These are phyloP conservation scores for Hypericum perforatum DNA, from an alignment of 345 rosid species.

Conservation along the genomic window DNA sequence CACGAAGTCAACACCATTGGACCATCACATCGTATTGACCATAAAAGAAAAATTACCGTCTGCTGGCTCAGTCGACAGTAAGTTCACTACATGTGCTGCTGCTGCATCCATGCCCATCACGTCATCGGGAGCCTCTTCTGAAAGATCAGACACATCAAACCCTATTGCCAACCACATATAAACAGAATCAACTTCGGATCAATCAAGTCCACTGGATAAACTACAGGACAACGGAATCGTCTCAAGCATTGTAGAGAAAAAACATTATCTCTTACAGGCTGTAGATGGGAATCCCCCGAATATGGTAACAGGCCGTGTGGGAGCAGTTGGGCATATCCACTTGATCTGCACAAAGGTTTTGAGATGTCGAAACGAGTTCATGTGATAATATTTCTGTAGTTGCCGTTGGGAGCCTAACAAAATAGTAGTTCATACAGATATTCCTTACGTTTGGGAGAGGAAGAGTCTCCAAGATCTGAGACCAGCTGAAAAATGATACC, in stretches of 20 bases:
- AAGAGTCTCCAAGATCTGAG: constrained; percentile 86
- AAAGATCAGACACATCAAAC: constrained; percentile 84
- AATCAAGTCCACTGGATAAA: too few species aligned
- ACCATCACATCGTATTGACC: background rate
- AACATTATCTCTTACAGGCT: constrained; percentile 52
- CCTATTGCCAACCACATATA: constrained; percentile 37
- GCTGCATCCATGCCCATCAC: constrained; percentile 80
- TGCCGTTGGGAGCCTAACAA: background rate
- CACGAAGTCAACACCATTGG: too few species aligned
- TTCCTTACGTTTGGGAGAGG: constrained; percentile 86
- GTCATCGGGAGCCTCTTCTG: constrained; percentile 84
- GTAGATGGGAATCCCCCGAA: constrained; percentile 98
- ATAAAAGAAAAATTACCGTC: constrained; percentile 58
- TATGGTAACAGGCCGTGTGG: constrained; percentile 69
- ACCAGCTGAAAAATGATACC: constrained; percentile 76
- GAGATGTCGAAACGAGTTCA: constrained; percentile 2
- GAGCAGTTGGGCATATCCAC: constrained; percentile 99
- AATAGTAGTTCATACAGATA: background rate
- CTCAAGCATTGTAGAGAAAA: too few species aligned
- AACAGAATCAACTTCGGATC: background rate
- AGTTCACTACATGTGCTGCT: constrained; percentile 84
- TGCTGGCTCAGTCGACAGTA: constrained; percentile 85
- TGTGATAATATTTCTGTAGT: background rate
- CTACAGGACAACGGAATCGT: background rate
- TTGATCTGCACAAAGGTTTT: constrained; percentile 52